Percentiles rank a stretch among this genome's conserved stretches.
phyloP scores from a whole-genome alignment of 2,329 filamentous ascomycete species.

The Tolypocladium endophyticum region DNA sequence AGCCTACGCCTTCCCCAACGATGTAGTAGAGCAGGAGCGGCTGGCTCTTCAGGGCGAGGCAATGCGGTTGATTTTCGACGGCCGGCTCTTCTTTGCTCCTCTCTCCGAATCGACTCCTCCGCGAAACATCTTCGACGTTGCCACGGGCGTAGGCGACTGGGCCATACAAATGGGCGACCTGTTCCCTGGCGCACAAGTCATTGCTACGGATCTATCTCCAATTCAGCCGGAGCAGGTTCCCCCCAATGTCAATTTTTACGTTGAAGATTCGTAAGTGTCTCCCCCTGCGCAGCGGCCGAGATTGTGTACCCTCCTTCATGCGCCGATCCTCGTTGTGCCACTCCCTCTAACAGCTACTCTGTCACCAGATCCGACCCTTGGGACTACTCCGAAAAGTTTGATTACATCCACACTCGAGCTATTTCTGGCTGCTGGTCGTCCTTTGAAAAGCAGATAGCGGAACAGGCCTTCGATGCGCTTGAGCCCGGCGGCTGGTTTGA shows the following conservation, averaged over 20 bases:
- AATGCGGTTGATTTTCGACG: conserved; percentile 26
- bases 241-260: conserved; percentile 62
- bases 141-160: conserved; percentile 44
- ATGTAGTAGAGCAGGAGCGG: conserved; percentile 29
- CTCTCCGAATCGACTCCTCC: conserved; percentile 24
- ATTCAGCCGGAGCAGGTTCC: conserved; percentile 58
- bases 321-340: background rate
- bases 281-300: too few relatives aligned
- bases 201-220: conserved; percentile 57
- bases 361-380: conserved; percentile 32
- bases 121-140: conserved; percentile 28
- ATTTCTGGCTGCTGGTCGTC: conserved; percentile 39
- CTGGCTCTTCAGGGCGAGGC: conserved; percentile 27
- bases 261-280: conserved; percentile 47
- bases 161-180: conserved; percentile 56
- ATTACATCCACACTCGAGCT: conserved; percentile 43
- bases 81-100: conserved; percentile 32
- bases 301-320: background rate
- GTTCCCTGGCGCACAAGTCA: conserved; percentile 47
- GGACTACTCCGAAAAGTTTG: conserved; percentile 42
- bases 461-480: conserved; percentile 37
- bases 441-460: conserved; percentile 38
- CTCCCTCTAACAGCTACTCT: background rate
- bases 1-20: conserved; percentile 38
- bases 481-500: conserved; percentile 45